Evolutionary conservation across 2,329 filamentous ascomycete genomes (phyloP), one percentile per base, ranked within the genome.

Genomic region (Zymoseptoria ardabiliae): DNA sequence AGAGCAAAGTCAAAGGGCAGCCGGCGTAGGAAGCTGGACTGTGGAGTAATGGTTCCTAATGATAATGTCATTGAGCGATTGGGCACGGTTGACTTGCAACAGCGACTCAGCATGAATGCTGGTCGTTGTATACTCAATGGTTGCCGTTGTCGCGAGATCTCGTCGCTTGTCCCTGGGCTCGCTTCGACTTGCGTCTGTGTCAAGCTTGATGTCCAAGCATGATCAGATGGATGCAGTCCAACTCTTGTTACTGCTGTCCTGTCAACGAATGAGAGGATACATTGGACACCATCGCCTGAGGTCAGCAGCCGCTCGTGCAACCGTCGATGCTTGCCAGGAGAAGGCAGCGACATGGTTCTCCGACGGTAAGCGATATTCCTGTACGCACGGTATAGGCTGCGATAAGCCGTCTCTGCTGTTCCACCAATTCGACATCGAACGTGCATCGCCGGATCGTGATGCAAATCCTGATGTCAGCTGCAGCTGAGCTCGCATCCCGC

Each of bases 1-100:
- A 65, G 53, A 61, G 60, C 23, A 66, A 66, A 54, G 59, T 57
- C 19, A 57, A 65, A 50, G 60, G 60, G 22, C 63, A 62, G 28
- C 55, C 58, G 22, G 57, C 57, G 20, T 62, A 57, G 52, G 20
- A 41, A 30, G 53, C 53, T 25, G 35, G 35, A 5, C 25, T 45
- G 17, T 45, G 17, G 35, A 45, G 35, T n/a, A 45, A 45, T 45
- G 35, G 35, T 17, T 17, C 13, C 17, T 45, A 13, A 17, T n/a
- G 13, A 45, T 45, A 17, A 45, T 45, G 35, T 5, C 35, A 45
- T 45, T n/a, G 11, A 45, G 35, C 35, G 13, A 5, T 45, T 6
- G 5, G 6, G 13, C 35, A 45, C 4, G 35, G 2, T 45, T 13
- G 35, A 6, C 35, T n/a, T 17, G 35, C 17, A 45, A 13, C 13